Conservation (phyloP, 2,329 filamentous ascomycete genomes). For the Colletotrichum aenigma region DNA sequence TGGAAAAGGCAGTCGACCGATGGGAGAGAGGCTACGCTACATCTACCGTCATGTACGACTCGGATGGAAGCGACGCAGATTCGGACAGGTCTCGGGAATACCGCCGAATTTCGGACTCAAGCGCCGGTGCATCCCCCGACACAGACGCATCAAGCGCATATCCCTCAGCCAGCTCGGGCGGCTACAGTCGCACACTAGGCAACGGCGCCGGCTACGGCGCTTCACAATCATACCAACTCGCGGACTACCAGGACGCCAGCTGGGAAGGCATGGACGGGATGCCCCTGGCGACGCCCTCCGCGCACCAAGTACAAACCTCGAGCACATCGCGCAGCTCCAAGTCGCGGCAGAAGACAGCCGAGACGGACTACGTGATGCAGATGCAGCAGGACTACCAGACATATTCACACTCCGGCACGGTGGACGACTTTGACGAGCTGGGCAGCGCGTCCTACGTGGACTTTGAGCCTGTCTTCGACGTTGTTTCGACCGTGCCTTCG, state of each 20-base stretch:
- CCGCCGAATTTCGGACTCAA: slow-evolving; percentile 6
- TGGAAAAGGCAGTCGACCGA: slow-evolving; percentile 14
- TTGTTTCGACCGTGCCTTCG: slow-evolving; percentile 12
- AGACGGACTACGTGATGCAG: slow-evolving; percentile 3
- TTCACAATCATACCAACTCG: not conserved
- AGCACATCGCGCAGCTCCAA: not conserved
- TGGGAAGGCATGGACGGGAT: slow-evolving; percentile 8
- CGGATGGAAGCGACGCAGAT: slow-evolving; percentile 14
- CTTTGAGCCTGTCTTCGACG: slow-evolving; percentile 17
- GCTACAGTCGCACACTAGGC: slow-evolving; percentile 7
- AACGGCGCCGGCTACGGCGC: not conserved
- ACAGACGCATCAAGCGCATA: slow-evolving; percentile 16
- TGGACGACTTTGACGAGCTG: slow-evolving; percentile 13
- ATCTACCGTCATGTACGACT: not conserved
- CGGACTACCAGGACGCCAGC: slow-evolving; percentile 8
- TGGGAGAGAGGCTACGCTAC: slow-evolving; percentile 13
- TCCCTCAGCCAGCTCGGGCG: not conserved
- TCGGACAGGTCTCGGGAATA: slow-evolving; percentile 13
- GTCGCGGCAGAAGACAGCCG: not conserved
- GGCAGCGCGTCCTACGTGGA: slow-evolving; percentile 3
- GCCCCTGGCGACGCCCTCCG: not conserved
- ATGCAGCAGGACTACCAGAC: slow-evolving; percentile 1
- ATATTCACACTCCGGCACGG: not conserved
- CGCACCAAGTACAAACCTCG: not conserved
- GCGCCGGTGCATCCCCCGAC: slow-evolving; percentile 2